These are phyloP conservation scores for Candida tropicalis DNA, from an alignment of 1,139 yeast species.

Conservation along the genomic window DNA sequence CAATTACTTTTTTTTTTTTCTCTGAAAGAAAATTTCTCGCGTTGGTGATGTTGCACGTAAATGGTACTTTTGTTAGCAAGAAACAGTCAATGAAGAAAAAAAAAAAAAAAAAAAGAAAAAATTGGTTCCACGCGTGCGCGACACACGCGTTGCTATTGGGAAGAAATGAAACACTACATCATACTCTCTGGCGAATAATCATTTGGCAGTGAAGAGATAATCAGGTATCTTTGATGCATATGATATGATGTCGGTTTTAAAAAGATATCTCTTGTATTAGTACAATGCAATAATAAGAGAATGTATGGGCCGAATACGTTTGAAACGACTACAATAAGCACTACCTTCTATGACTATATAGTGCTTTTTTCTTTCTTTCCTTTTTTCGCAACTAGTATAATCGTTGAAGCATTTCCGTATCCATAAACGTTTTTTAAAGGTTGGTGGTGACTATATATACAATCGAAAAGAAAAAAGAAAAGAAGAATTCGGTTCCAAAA, in stretches of 20 bases:
- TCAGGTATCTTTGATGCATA: no score
- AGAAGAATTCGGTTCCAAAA: background rate
- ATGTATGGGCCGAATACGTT: no score
- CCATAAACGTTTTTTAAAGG: background rate
- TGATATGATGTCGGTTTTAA: no score
- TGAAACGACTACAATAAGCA: no score
- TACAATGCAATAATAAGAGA: no score
- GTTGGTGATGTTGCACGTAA: constrained; percentile 1
- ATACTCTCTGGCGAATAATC: no score
- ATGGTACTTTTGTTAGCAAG: background rate
- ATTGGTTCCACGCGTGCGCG: background rate
- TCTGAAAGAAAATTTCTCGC: background rate
- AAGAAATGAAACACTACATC: background rate
- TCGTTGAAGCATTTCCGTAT: background rate
- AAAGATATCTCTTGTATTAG: no score
- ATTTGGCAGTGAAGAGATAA: no score
- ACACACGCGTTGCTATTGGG: background rate
- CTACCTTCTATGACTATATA: no score
- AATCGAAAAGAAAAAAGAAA: background rate
- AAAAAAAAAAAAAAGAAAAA: background rate
- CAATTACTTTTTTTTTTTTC: background rate
- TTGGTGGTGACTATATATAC: no score
- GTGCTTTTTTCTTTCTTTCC: no score
- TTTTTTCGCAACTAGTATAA: no score
- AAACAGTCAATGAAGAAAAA: background rate